Base-by-base conservation (phyloP, 345 rosid genomes). In the Lepidium sativum region DNA sequence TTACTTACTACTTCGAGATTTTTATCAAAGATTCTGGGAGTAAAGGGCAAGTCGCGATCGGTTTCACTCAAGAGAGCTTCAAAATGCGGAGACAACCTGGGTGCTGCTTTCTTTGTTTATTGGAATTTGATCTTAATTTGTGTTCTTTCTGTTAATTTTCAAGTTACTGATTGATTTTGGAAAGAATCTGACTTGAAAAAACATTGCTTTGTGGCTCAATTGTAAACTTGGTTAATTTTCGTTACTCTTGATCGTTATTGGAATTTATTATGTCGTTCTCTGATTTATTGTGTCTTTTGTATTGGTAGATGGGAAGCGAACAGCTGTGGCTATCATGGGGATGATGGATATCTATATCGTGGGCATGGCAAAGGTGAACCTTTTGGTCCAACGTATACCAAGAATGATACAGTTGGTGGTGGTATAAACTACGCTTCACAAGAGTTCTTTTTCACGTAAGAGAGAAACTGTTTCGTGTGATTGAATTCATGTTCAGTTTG, bases 401-500 rank as follows among this genome's bases (percentile, higher is more conserved):
- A 82, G 16, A 77, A 80, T 39, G 99, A 94, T 85, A 84, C 70
- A 1, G 92, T 90, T 78, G 99, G 99, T 37, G 90, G 86, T 54
- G 97, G 99, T 72, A 88, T 94, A 55, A 88, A 90, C 80, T 90
- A 85, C 79, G 86, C 84, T 74, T 73, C 86, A 0, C 91, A 85
- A 73, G 89, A 86, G 69, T 82, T 88, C 74, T 88, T 94, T 82
- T 94, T 94, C 85, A 94, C 96, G 99, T 94, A 85, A 86, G 97
- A 71, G 38, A 40, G 41, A 9, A 16, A 25, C 31, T 57, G 79
- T 54, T 61, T 31, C 60, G 27, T 62, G 55, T 56, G 10, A 35
- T 49, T 63, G 14, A 27, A 29, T 45, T 48, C 17, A 37, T 21
- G 52, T 31, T 42, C 12, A 5, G 6, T 54, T 10, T 41, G 17